Evolutionary conservation across 2,329 filamentous ascomycete genomes (phyloP).

Genomic region (Pseudogymnoascus sp.): DNA sequence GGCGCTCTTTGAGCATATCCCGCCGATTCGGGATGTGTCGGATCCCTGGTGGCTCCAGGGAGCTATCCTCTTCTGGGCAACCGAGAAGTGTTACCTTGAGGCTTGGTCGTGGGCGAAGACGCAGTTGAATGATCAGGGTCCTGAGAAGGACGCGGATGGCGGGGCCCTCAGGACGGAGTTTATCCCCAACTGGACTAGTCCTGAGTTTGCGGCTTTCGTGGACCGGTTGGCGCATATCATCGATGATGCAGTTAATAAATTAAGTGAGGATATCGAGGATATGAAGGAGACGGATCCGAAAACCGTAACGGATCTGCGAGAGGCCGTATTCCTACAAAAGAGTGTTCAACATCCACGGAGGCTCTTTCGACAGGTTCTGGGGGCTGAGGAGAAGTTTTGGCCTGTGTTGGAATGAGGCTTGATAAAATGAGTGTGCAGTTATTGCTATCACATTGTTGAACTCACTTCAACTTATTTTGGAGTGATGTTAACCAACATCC

Average conservation of each 20-base stretch:
- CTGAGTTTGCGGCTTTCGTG: slow-evolving; percentile 55
- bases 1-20: slow-evolving; percentile 47
- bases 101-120: slow-evolving; percentile 48
- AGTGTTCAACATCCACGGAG: background rate
- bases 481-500: background rate
- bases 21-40: background rate
- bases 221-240: slow-evolving; percentile 46
- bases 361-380: slow-evolving; percentile 38
- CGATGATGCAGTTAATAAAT: slow-evolving; percentile 40
- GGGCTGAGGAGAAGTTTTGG: slow-evolving; percentile 55
- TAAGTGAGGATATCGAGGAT: slow-evolving; percentile 30
- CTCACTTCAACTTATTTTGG: background rate
- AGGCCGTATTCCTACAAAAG: slow-evolving; percentile 36
- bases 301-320: slow-evolving; percentile 32
- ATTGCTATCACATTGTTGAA: background rate
- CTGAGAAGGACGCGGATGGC: slow-evolving; percentile 49
- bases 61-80: slow-evolving; percentile 69
- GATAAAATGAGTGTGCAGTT: background rate
- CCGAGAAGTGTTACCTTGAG: slow-evolving; percentile 57
- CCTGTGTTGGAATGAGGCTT: slow-evolving; percentile 31
- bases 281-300: slow-evolving; percentile 26
- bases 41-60: slow-evolving; percentile 46
- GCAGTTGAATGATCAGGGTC: slow-evolving; percentile 25
- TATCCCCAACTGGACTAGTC: slow-evolving; percentile 62
- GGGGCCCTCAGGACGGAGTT: slow-evolving; percentile 58